Evolutionary conservation across 2,329 filamentous ascomycete genomes (phyloP), one percentile per base, ranked within the genome.

Genomic region (Hymenoscyphus fructigenus): DNA sequence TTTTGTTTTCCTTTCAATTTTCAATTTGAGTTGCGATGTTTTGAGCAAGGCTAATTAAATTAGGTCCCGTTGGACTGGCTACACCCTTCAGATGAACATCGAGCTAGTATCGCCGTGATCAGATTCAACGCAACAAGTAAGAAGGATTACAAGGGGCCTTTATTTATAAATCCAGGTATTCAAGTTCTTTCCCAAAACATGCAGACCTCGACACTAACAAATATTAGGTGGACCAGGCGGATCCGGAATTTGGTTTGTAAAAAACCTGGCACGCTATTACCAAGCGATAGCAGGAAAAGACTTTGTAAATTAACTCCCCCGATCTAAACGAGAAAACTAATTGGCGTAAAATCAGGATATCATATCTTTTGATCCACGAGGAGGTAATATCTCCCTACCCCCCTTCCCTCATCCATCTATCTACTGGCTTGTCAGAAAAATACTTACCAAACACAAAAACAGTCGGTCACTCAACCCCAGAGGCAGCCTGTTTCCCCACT

Each of bases 351-450:
- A 57, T 5, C n/a, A 55, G 62, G 82, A 85, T 59, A 76, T 85
- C 2, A 78, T 85, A 66, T 79, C 80, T 53, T 84, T 82, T 61
- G 83, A 85, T 61, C 82, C 82, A 2, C 78, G 83, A 36, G 83
- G 83, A 38, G 74, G 78, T 79, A 61, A 34, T n/a, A 50, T 29
- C 20, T 38, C 15, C 5, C 5, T 23, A 14, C 23, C n/a, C 29
- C n/a, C 17, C 29, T 2, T 17, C 9, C n/a, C 2, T 20, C 17
- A 32, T 12, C 15, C 26, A 55, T 38, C 14, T 6, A 3, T 29
- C 62, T 57, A 59, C 60, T 32, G 2, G 32, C 36, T n/a, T 38
- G n/a, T n/a, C n/a, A n/a, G n/a, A n/a, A n/a, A n/a, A n/a, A n/a
- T n/a, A n/a, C n/a, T n/a, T n/a, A n/a, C n/a, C n/a, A n/a, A n/a